These are phyloP conservation scores for Chrysoporthe cubensis DNA, from an alignment of 2,329 filamentous ascomycete genomes.

Conservation along the genomic window DNA sequence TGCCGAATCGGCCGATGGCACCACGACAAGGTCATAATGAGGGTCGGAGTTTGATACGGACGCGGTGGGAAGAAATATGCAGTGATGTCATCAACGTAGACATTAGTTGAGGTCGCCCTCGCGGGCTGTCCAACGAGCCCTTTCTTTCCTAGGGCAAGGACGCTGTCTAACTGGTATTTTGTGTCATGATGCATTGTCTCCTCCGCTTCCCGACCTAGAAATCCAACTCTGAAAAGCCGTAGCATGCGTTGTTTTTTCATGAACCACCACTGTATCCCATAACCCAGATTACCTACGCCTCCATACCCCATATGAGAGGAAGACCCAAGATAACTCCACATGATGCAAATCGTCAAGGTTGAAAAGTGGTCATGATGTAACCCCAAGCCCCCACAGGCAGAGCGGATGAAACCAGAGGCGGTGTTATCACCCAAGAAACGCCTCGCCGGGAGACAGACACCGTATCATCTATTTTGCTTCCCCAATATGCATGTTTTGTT, in stretches of 20 bases:
- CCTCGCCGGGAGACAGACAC: slow-evolving; percentile 16
- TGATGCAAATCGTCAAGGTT: slow-evolving; percentile 15
- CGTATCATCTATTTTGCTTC: slow-evolving; percentile 25
- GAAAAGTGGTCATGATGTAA: slow-evolving; percentile 14
- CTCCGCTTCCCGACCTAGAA: slow-evolving; percentile 2
- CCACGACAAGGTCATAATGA: background rate
- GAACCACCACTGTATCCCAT: background rate
- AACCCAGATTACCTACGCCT: background rate
- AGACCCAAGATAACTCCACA: slow-evolving; percentile 13
- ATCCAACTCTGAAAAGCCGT: background rate
- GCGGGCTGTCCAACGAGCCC: slow-evolving; percentile 2
- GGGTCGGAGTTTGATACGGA: background rate
- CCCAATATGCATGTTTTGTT: slow-evolving; percentile 22
- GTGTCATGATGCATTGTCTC: slow-evolving; percentile 16
- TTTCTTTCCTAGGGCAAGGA: slow-evolving; percentile 4
- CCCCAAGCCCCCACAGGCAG: background rate
- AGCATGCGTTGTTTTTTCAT: slow-evolving; percentile 3
- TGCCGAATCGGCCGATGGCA: background rate
- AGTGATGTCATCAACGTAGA: slow-evolving; percentile 8
- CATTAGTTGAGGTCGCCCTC: slow-evolving; percentile 13
- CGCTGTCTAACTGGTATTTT: slow-evolving; percentile 14
- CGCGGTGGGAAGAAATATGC: background rate
- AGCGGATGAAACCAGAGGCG: background rate
- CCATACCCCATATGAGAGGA: background rate
- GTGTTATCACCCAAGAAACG: slow-evolving; percentile 10